Conservation (phyloP, 106 monocot species). For the Xerophyta viscosa region DNA sequence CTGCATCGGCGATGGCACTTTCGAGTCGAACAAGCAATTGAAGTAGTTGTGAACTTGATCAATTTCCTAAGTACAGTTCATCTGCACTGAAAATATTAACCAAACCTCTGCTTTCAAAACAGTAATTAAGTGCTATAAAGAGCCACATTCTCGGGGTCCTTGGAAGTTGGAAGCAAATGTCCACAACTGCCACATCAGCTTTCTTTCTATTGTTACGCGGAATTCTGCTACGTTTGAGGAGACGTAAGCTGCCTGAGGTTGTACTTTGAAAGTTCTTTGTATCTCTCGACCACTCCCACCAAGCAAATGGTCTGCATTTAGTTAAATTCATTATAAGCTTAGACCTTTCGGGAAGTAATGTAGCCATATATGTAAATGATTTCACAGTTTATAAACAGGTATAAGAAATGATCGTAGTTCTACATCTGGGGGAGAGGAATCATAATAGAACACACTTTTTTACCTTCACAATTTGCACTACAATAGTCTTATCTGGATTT, state of each 20-base stretch:
- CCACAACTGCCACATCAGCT: too few species aligned
- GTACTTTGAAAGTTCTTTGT: slow-evolving; percentile 88
- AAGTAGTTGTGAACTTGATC: too few species aligned
- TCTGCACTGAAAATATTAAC: too few species aligned
- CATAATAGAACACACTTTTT: neutral
- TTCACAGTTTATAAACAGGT: neutral
- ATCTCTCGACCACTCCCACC: slow-evolving; percentile 78
- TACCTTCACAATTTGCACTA: slow-evolving; percentile 94
- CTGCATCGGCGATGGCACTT: too few species aligned
- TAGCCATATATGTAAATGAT: neutral
- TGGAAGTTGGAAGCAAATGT: too few species aligned
- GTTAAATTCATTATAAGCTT: too few species aligned
- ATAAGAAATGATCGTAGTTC: neutral
- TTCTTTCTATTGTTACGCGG: too few species aligned
- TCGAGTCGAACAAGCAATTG: too few species aligned
- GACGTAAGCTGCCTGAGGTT: slow-evolving; percentile 85
- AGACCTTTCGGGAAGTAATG: neutral
- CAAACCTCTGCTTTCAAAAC: too few species aligned
- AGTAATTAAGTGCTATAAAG: too few species aligned
- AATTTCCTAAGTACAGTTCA: too few species aligned
- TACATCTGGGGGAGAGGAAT: neutral
- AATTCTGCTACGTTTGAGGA: slow-evolving; percentile 27
- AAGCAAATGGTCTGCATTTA: slow-evolving; percentile 85
- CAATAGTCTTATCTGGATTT: slow-evolving; percentile 82
- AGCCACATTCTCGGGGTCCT: too few species aligned